Evolutionary conservation across 2,329 filamentous ascomycete genomes (phyloP).

Genomic region (Cercospora zeae-maydis): DNA sequence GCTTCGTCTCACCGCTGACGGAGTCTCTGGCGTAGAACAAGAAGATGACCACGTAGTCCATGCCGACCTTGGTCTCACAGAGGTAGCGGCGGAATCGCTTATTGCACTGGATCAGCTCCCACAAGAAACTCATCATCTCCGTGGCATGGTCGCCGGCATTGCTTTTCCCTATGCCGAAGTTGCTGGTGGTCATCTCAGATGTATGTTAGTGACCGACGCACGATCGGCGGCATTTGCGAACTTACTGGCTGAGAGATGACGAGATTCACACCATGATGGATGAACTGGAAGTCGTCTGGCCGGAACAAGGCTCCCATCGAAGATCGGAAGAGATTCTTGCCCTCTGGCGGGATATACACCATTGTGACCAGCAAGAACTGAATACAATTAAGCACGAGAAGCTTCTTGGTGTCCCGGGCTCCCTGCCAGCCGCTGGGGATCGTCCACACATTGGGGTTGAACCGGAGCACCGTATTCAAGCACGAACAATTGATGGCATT

Average conservation of each 20-base stretch:
- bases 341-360: constrained; percentile 31
- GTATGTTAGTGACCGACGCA: constrained; percentile 25
- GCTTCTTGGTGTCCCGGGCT: constrained; percentile 74
- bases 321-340: constrained; percentile 89
- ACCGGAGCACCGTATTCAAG: constrained; percentile 91
- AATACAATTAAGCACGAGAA: constrained; percentile 84
- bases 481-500: constrained; percentile 87
- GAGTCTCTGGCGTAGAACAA: constrained; percentile 92
- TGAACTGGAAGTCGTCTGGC: constrained; percentile 95
- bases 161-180: constrained; percentile 79
- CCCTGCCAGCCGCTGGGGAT: constrained; percentile 84
- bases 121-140: constrained; percentile 95
- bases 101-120: constrained; percentile 96
- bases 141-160: constrained; percentile 80
- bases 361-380: constrained; percentile 73
- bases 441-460: constrained; percentile 90
- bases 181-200: constrained; percentile 68
- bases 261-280: constrained; percentile 43
- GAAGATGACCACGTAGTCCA: constrained; percentile 87
- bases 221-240: neutral
- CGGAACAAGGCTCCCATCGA: constrained; percentile 87
- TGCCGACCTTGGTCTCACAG: constrained; percentile 87
- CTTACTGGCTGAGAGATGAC: constrained; percentile 76
- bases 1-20: constrained; percentile 78
- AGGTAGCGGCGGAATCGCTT: constrained; percentile 96